Conservation (phyloP, 768 basidiomycete species). For the Russula griseocarnosa region DNA sequence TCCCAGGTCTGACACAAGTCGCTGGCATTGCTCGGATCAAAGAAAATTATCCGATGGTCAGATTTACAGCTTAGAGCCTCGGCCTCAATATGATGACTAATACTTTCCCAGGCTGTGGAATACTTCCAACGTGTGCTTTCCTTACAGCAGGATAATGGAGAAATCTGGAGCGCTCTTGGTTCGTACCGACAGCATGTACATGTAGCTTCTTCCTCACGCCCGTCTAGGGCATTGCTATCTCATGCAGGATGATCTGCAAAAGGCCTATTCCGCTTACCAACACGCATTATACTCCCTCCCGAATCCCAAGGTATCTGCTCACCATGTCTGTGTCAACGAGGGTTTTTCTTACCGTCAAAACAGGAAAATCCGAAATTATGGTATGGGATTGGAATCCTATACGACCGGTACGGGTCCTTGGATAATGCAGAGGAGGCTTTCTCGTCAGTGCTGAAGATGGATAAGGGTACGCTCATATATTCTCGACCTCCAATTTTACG, state of each 20-base stretch:
- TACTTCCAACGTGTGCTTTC: slow-evolving; percentile 91
- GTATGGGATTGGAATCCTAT: slow-evolving; percentile 99
- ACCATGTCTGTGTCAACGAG: slow-evolving; percentile 17
- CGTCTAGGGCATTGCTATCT: slow-evolving; percentile 87
- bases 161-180: slow-evolving; percentile 97
- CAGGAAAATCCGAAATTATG: slow-evolving; percentile 96
- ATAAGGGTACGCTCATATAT: slow-evolving; percentile 59
- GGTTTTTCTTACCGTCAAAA: slow-evolving; percentile 18
- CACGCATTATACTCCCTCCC: slow-evolving; percentile 94
- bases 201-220: slow-evolving; percentile 18
- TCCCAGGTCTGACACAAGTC: slow-evolving; percentile 87
- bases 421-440: slow-evolving; percentile 99
- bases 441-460: slow-evolving; percentile 92
- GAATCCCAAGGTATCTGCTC: slow-evolving; percentile 74
- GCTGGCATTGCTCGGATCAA: slow-evolving; percentile 96
- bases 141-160: slow-evolving; percentile 93
- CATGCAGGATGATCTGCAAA: slow-evolving; percentile 99
- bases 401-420: slow-evolving; percentile 96
- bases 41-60: slow-evolving; percentile 94
- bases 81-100: slow-evolving; percentile 28
- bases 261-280: slow-evolving; percentile 97
- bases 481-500: not conserved
- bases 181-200: slow-evolving; percentile 33
- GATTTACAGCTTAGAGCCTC: slow-evolving; percentile 29
- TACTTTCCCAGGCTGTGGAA: slow-evolving; percentile 73